Percentiles rank a stretch among this genome's conserved stretches.
Evolutionary conservation across 2,329 filamentous ascomycete species (phyloP).

Genomic region (Cryphonectria naterciae): DNA sequence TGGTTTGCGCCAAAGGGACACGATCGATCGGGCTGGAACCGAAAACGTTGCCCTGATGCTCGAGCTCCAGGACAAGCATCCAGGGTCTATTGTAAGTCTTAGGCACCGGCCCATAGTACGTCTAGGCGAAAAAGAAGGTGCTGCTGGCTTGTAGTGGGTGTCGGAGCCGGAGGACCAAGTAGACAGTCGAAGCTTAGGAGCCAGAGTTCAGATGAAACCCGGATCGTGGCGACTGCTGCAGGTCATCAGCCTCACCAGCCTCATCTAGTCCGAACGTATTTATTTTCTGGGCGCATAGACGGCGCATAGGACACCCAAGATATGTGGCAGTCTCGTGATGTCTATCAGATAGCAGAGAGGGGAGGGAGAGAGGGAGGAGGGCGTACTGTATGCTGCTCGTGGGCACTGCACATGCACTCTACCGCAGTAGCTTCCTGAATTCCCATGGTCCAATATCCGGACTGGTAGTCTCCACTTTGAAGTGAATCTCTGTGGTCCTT

Average conservation of each 20-base stretch:
- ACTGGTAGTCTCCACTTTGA: neutral
- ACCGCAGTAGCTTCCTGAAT: neutral
- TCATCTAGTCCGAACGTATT: slow-evolving; percentile 13
- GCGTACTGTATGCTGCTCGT: too few relatives aligned
- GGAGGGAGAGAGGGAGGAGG: neutral
- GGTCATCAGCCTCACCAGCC: slow-evolving; percentile 16
- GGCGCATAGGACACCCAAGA: neutral
- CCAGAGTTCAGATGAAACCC: slow-evolving; percentile 27
- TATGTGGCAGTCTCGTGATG: neutral
- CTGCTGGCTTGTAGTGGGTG: neutral
- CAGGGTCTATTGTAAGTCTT: neutral
- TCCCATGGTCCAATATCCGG: neutral
- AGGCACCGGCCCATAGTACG: neutral
- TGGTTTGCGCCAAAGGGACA: neutral
- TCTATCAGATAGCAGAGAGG: neutral
- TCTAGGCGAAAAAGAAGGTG: neutral
- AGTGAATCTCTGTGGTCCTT: neutral
- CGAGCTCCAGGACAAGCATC: neutral
- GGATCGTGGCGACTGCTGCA: slow-evolving; percentile 26
- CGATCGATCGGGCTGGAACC: neutral
- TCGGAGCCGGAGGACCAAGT: neutral
- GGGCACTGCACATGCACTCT: neutral
- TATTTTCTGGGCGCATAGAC: neutral
- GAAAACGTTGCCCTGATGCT: neutral
- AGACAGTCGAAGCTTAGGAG: slow-evolving; percentile 12